A percentile compares a stretch with the other conserved stretches of the same genome.
Evolutionary conservation across 1,284 basidiomycete species (phyloP).

Genomic region (Fistulinella cinereoalba): DNA sequence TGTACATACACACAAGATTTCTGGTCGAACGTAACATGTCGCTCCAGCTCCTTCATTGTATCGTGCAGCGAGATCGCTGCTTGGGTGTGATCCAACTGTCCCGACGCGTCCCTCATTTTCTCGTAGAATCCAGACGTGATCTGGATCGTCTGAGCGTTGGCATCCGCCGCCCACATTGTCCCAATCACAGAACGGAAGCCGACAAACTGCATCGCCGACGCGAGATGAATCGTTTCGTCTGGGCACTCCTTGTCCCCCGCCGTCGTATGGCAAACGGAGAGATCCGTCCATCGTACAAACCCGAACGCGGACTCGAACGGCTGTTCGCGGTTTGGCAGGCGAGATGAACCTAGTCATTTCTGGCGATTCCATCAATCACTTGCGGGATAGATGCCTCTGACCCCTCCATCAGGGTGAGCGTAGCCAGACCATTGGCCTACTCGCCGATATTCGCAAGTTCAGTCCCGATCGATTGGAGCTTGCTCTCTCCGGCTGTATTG

Average conservation of each 20-base stretch:
- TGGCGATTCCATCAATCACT: constrained; percentile 5
- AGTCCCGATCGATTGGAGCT: constrained; percentile 3
- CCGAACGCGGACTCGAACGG: constrained; percentile 26
- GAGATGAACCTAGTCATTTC: constrained; percentile 18
- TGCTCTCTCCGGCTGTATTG: neutral
- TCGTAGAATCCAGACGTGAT: constrained; percentile 6
- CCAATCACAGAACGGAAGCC: constrained; percentile 7
- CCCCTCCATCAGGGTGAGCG: constrained; percentile 5
- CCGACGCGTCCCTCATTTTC: constrained; percentile 2
- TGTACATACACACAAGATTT: neutral
- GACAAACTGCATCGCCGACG: constrained; percentile 3
- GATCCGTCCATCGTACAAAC: constrained; percentile 21
- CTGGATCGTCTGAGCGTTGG: neutral
- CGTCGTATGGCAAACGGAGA: constrained; percentile 34
- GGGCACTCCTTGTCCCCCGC: constrained; percentile 12
- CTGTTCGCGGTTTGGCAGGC: constrained; percentile 5
- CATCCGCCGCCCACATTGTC: constrained; percentile 8
- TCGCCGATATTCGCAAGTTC: constrained; percentile 1
- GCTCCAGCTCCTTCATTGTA: neutral
- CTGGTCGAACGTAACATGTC: neutral
- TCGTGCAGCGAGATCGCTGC: constrained; percentile 2
- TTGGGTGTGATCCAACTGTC: constrained; percentile 1
- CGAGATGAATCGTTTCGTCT: constrained; percentile 28
- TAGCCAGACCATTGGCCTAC: neutral
- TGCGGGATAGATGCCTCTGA: neutral